phyloP scores from a whole-genome alignment of 371 early-diverging fungal genomes.

The Mortierella sp. region DNA sequence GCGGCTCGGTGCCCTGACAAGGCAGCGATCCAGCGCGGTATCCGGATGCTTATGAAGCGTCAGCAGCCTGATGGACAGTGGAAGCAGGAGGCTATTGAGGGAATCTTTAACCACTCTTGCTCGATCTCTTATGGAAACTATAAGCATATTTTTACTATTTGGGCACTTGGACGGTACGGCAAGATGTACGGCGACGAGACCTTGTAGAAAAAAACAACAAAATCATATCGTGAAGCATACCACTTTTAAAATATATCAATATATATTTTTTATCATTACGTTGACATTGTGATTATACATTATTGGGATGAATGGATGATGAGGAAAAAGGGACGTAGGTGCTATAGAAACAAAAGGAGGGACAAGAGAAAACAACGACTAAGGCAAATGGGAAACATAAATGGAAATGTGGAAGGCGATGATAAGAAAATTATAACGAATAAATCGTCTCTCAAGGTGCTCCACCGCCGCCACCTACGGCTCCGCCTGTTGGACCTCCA shows the following conservation, averaged over 20 bases:
- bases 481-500: constrained; percentile 9
- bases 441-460: neutral
- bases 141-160: constrained; percentile 84
- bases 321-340: neutral
- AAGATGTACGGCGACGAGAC: constrained; percentile 32
- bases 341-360: neutral
- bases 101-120: constrained; percentile 96
- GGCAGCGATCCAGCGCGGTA: constrained; percentile 81
- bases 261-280: neutral
- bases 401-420: neutral
- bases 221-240: neutral
- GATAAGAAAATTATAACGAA: constrained; percentile 22
- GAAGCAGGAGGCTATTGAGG: constrained; percentile 97
- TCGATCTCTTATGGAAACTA: constrained; percentile 85
- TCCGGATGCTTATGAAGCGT: constrained; percentile 85
- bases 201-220: neutral
- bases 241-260: neutral
- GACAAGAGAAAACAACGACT: neutral
- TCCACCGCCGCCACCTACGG: neutral
- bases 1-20: constrained; percentile 90
- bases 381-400: neutral
- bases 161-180: constrained; percentile 95
- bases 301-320: neutral
- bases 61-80: constrained; percentile 95
- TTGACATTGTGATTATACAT: neutral